Evolutionary conservation across 1,284 basidiomycete genomes (phyloP).

Genomic region (Cutaneotrichosporon cyanovorans): DNA sequence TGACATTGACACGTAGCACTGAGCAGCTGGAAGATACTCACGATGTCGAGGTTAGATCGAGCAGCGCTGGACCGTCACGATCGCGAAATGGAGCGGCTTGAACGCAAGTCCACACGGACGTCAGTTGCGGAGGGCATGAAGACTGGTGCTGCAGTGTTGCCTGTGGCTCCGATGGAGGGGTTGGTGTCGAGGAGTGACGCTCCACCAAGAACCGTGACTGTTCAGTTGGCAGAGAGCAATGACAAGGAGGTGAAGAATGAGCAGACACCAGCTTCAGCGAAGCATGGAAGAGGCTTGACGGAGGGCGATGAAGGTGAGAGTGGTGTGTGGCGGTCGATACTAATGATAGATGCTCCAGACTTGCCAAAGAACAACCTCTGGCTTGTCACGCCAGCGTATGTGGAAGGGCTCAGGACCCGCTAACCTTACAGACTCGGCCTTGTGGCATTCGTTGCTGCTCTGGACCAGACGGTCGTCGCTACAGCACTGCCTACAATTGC

Average conservation of each 20-base stretch:
- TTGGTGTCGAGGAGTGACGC: background rate
- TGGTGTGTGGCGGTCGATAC: background rate
- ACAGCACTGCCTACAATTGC: slow-evolving; percentile 33
- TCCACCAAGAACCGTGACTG: too few species aligned
- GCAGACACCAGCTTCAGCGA: background rate
- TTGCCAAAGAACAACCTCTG: slow-evolving; percentile 29
- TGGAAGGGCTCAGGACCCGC: slow-evolving; percentile 14
- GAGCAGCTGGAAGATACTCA: too few species aligned
- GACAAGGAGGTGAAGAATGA: background rate
- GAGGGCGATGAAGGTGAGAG: slow-evolving; percentile 35
- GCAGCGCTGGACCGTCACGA: too few species aligned
- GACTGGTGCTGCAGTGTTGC: background rate
- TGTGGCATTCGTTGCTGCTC: slow-evolving; percentile 37
- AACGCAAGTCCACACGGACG: background rate
- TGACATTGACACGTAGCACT: too few species aligned
- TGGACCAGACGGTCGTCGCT: slow-evolving; percentile 35
- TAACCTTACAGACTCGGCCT: slow-evolving; percentile 23
- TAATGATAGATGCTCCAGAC: background rate
- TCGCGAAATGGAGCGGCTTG: background rate
- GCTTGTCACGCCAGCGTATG: slow-evolving; percentile 26
- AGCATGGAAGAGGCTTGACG: slow-evolving; percentile 25
- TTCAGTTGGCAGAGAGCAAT: background rate
- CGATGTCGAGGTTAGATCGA: too few species aligned
- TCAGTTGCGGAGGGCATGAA: background rate
- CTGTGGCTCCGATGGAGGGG: background rate